A percentile compares a stretch with the other conserved stretches of the same genome.
phyloP scores from a whole-genome alignment of 2,329 filamentous ascomycete genomes.

The Diplodia intermedia region DNA sequence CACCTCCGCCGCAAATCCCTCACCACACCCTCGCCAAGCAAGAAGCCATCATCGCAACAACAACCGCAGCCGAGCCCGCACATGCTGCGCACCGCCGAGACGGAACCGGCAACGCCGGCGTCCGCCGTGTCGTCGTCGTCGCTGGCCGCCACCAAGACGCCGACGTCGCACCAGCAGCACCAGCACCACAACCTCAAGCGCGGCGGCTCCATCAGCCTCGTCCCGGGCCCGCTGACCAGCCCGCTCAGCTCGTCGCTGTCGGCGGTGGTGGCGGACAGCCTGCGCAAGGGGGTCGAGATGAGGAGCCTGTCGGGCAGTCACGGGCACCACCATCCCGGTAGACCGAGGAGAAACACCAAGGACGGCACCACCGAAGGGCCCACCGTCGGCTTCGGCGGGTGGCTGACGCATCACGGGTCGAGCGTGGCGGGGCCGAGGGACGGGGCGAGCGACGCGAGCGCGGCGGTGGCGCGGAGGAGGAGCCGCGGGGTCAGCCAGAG shows the following conservation, averaged over 20 bases:
- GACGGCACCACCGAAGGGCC: not conserved
- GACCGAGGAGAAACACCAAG: not conserved
- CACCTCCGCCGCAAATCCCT: slow-evolving; percentile 20
- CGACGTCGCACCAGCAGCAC: slow-evolving; percentile 35
- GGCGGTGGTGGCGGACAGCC: slow-evolving; percentile 69
- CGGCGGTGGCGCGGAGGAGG: not conserved
- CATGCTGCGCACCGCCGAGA: not conserved
- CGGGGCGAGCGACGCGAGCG: not conserved
- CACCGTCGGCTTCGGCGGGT: slow-evolving; percentile 1
- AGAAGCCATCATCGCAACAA: not conserved
- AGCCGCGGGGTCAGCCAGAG: slow-evolving; percentile 9
- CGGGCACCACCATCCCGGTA: not conserved
- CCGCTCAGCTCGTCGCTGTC: slow-evolving; percentile 67
- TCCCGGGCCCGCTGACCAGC: slow-evolving; percentile 60
- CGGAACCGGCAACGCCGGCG: slow-evolving; percentile 12
- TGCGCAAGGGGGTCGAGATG: slow-evolving; percentile 59
- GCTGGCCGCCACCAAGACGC: slow-evolving; percentile 12
- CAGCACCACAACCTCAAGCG: too few species aligned
- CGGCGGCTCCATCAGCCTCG: slow-evolving; percentile 42
- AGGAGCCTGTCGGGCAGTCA: slow-evolving; percentile 1
- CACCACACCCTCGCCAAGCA: slow-evolving; percentile 10
- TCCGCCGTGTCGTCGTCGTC: not conserved
- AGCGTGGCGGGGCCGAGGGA: slow-evolving; percentile 27
- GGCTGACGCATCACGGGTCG: not conserved
- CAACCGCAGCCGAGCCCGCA: not conserved